Conservation (phyloP, 148 eudicot species). For the Tetragonia tetragonoides region DNA sequence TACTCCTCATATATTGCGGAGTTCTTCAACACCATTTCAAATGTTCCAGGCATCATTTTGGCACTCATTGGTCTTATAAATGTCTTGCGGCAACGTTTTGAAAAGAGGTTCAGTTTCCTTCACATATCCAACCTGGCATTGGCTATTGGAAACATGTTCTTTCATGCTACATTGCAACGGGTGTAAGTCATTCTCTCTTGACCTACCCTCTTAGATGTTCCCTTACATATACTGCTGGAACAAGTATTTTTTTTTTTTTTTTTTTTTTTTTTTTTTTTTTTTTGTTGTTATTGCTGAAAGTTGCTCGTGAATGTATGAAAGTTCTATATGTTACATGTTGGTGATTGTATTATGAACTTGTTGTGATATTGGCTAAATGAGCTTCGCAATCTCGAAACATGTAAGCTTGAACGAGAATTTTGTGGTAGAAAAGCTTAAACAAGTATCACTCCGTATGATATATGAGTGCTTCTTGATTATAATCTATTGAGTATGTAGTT, state of each 20-base stretch:
- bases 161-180: constrained; percentile 73
- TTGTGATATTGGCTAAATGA: not conserved
- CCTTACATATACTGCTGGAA: not conserved
- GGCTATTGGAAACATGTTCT: constrained; percentile 78
- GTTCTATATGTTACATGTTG: not conserved
- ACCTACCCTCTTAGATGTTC: not conserved
- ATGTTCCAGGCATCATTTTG: constrained; percentile 61
- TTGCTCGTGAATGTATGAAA: not conserved
- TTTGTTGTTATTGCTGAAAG: not conserved
- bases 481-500: not conserved
- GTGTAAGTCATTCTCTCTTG: constrained; percentile 47
- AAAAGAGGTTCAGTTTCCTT: constrained; percentile 79
- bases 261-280: not conserved
- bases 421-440: not conserved
- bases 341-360: not conserved
- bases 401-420: not conserved
- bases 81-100: constrained; percentile 72
- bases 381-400: not conserved
- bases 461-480: not conserved
- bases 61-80: constrained; percentile 71
- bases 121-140: constrained; percentile 77
- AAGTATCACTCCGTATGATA: not conserved
- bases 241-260: not conserved
- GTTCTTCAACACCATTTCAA: constrained; percentile 74
- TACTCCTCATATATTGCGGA: constrained; percentile 77